Base-by-base conservation (phyloP, 768 basidiomycete genomes). In the Rhizopogon rudus region DNA sequence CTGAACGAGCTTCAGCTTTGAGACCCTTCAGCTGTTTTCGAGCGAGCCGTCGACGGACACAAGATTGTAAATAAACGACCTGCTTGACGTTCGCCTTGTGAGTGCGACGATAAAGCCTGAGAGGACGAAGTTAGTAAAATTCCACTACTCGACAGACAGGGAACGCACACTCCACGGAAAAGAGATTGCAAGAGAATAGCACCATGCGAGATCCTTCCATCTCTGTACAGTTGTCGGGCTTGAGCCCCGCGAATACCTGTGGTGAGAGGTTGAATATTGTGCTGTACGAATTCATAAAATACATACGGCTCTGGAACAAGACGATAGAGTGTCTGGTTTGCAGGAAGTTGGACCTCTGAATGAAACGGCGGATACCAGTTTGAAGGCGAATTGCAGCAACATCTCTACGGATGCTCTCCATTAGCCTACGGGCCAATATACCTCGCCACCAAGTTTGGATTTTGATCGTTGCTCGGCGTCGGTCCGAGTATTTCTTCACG, bases 371-470 rank as follows among this genome's bases (percentile, higher is more conserved):
- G 52, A 84, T 73, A 13, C 79, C 81, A 37, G 75, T 81, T 68
- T 99, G 97, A 33, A 99, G 73, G 59, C 83, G 80, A 53, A 80
- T 76, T 10, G 93, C 93, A 22, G 91, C 84, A 20, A 77, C 80
- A 68, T 94, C 82, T 53, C 83, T 80, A 55, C 90, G 81, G 55
- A 94, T 81, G 55, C 71, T 73, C 61, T 86, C 80, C 12, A 89
- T 91, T 25, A 91, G 74, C 52, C 79, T 78, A 66, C 76, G 81
- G 1, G 94, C 96, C 60, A 86, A 61, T 44, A 93, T 80, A n/a
- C 91, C 87, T 58, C 96, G 82, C 92, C 93, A 98, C 88, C 92
- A 90, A 0, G 91, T 87, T 70, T 99, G 97, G 39, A 99, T 86
- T 65, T 75, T 86, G 69, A 98, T 87, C 1, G 93, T 84, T 25